Evolutionary conservation across 768 basidiomycete genomes (phyloP), one percentile per base, ranked within the genome.

Genomic region (Collybiopsis confluens): DNA sequence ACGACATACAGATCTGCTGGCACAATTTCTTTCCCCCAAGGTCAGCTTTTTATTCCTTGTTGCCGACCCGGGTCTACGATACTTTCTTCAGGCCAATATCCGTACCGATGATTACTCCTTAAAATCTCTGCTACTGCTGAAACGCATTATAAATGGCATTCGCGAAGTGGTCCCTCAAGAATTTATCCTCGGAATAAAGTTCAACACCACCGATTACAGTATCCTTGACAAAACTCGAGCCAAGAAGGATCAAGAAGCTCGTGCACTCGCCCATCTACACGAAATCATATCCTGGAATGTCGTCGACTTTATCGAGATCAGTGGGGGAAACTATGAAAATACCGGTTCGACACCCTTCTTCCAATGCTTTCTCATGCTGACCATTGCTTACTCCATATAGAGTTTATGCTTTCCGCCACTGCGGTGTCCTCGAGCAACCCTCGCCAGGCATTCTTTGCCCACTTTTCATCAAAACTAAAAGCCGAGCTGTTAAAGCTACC

Each of bases 261-360:
- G 77, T 23, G 85, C 85, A 1, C 66, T 92, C 2, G 66, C 74
- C 20, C 85, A 93, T 61, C 71, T 92, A 11, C 65, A 69, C 16
- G 64, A 74, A 36, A 81, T 93, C 26, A 79, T 85, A 0, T 64
- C 66, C 36, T 90, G 90, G 83, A 76, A 76, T 1, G 68, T 70
- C 16, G 62, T 95, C 4, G 92, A 96, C 65, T 88, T 92, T 62
- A 82, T 96, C 47, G 92, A 96, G 67, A 80, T 96, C 55, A 90
- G 86, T 52, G 92, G 92, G 1, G 92, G 92, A 0, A 85, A 86
- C 63, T 96, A 95, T 59, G 89, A 92, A 62, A 80, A 76, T 16
- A 86, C 88, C 59, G 81, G 91, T 86, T 59, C 16, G 74, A 60
- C n/a, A 23, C 13, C 36, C 20, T 18, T 28, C 23, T 54, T 55